Conservation (phyloP, 179 eudicot species). For the Actinidia chinensis region DNA sequence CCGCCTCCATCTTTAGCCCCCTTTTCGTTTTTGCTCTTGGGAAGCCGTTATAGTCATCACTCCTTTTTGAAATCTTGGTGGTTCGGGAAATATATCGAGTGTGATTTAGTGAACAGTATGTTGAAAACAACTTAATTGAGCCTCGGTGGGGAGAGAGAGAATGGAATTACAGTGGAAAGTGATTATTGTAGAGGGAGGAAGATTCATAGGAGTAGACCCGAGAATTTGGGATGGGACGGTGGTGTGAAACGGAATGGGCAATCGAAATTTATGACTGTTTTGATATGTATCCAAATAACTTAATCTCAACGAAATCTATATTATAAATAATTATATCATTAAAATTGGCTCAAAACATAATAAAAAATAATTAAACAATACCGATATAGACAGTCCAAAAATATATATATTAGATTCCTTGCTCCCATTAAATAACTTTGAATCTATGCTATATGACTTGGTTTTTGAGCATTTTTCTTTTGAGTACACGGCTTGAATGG, state of each 20-base stretch:
- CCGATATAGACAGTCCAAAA: too few relatives aligned
- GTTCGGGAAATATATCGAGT: neutral
- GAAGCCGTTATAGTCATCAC: constrained; percentile 58
- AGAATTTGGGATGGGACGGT: constrained; percentile 28
- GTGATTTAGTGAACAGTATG: constrained; percentile 27
- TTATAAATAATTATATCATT: too few relatives aligned
- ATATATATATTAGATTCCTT: too few relatives aligned
- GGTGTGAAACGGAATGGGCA: constrained; percentile 23
- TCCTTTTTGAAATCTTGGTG: constrained; percentile 55
- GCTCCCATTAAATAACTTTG: too few relatives aligned
- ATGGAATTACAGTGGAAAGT: neutral
- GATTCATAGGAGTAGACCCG: constrained; percentile 60
- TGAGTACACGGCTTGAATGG: too few relatives aligned
- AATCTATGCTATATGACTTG: too few relatives aligned
- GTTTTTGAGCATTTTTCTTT: too few relatives aligned
- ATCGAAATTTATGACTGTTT: constrained; percentile 28
- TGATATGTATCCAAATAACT: too few relatives aligned
- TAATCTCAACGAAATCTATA: too few relatives aligned
- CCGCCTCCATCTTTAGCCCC: constrained; percentile 39
- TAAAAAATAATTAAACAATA: too few relatives aligned
- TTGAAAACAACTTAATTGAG: constrained; percentile 15
- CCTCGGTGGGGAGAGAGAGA: neutral
- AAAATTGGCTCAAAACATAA: too few relatives aligned
- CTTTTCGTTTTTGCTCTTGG: constrained; percentile 63
- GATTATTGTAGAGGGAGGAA: constrained; percentile 21